Percentiles rank a stretch among this genome's conserved stretches.
Evolutionary conservation across 805 yeast species (phyloP).

Genomic region (Wickerhamomyces tratensis): DNA sequence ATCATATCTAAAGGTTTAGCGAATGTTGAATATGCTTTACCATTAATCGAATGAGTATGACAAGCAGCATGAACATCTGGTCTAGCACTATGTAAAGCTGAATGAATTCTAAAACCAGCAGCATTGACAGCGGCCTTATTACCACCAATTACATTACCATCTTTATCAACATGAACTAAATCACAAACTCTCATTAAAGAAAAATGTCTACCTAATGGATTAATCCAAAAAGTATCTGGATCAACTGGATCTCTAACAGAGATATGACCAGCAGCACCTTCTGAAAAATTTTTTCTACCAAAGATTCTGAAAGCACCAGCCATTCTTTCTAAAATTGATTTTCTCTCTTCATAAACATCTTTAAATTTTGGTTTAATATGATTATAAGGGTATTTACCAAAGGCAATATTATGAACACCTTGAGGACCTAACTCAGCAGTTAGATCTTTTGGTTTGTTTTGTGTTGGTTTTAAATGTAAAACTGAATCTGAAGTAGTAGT

Average conservation of each 20-base stretch:
- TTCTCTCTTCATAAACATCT: conserved; percentile 37
- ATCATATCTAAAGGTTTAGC: conserved; percentile 68
- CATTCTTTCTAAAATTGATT: conserved; percentile 59
- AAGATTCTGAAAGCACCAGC: conserved; percentile 81
- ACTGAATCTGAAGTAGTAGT: no score
- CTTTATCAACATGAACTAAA: conserved; percentile 53
- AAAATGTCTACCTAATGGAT: conserved; percentile 79
- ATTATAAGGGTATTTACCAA: conserved; percentile 29
- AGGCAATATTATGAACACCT: conserved; percentile 54
- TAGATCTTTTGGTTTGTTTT: not conserved
- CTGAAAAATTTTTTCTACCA: conserved; percentile 67
- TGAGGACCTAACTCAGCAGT: conserved; percentile 18
- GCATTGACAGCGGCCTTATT: conserved; percentile 50
- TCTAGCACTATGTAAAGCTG: conserved; percentile 56
- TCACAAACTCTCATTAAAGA: conserved; percentile 48
- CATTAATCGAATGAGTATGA: conserved; percentile 57
- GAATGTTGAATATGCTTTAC: conserved; percentile 57
- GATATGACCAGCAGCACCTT: conserved; percentile 82
- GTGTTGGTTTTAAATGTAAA: no score
- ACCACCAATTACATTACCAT: conserved; percentile 53
- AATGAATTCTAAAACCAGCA: conserved; percentile 65
- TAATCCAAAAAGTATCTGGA: conserved; percentile 80
- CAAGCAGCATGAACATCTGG: conserved; percentile 68
- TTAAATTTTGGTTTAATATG: conserved; percentile 46
- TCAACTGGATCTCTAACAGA: conserved; percentile 78